These are phyloP conservation scores for Zea mays DNA, from an alignment of 176 grass and related monocot species.

Conservation along the genomic window Zm-B73-REFERENCE-NAM-5.0 NC_050103.1:119995001-119995500, in stretches of 20 bases:
- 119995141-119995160: too few species aligned
- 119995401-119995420: too few species aligned
- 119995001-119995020: conserved; percentile 1
- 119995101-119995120: too few species aligned
- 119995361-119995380: not conserved
- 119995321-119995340: too few species aligned
- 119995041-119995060: conserved; percentile 8
- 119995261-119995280: conserved; percentile 8
- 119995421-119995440: too few species aligned
- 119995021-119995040: conserved; percentile 22
- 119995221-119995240: conserved; percentile 2
- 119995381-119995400: too few species aligned
- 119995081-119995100: too few species aligned
- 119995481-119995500: conserved; percentile 7
- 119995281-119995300: conserved; percentile 18
- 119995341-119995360: too few species aligned
- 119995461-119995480: not conserved
- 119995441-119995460: not conserved
- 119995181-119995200: too few species aligned
- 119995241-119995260: conserved; percentile 8
- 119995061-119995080: too few species aligned
- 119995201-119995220: not conserved
- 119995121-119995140: too few species aligned
- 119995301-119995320: not conserved
- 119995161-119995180: too few species aligned